phyloP scores from a whole-genome alignment of 208 protist species.

The Dictyostelium gargantuum region DNA sequence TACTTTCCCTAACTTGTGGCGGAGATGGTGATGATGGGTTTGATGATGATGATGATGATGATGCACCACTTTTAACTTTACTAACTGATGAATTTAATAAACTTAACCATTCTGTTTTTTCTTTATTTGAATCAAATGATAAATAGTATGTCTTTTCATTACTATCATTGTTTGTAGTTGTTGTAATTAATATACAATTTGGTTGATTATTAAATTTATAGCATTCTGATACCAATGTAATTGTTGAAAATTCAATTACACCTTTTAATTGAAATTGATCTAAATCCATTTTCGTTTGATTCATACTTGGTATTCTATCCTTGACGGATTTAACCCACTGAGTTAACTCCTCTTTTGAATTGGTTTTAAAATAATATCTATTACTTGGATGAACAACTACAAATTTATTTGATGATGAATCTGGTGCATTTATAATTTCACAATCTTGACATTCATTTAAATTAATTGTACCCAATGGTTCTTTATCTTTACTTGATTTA shows the following conservation, averaged over 20 bases:
- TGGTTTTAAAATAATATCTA: constrained; percentile 45
- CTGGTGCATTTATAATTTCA: not conserved
- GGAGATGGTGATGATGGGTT: not conserved
- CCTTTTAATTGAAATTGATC: constrained; percentile 40
- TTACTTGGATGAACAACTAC: not conserved
- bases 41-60: not conserved
- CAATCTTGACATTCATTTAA: constrained; percentile 17
- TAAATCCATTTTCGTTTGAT: constrained; percentile 17
- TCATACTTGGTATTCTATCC: not conserved
- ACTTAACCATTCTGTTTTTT: constrained; percentile 1
- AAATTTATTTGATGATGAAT: constrained; percentile 28
- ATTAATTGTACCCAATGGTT: constrained; percentile 29
- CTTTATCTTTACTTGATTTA: not conserved
- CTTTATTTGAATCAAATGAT: constrained; percentile 19
- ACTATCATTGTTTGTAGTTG: too few relatives aligned
- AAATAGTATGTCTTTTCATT: constrained; percentile 28
- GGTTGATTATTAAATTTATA: constrained; percentile 27
- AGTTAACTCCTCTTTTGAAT: not conserved
- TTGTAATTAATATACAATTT: not conserved
- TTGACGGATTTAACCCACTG: not conserved
- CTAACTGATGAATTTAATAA: not conserved
- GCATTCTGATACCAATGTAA: not conserved
- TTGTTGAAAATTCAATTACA: not conserved
- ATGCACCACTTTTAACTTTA: not conserved
- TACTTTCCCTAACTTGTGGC: not conserved